Conservation (phyloP, 441 rosid genomes). For the Adansonia gregorii region DNA sequence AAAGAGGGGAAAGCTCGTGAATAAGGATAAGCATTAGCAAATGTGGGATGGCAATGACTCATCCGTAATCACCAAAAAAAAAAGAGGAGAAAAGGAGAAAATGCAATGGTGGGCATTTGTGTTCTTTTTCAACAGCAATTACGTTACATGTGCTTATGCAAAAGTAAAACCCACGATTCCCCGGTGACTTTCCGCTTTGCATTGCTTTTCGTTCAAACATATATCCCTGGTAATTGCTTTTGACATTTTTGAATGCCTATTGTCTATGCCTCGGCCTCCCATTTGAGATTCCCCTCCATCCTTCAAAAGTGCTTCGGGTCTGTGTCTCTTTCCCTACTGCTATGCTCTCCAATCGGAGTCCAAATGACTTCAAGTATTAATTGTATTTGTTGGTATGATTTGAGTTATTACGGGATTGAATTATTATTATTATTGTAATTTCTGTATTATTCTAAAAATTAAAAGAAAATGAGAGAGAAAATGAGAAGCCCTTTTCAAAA, state of each 20-base stretch:
- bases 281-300: neutral
- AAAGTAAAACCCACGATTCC: slow-evolving; percentile 27
- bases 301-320: neutral
- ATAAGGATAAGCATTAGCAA: too few relatives aligned
- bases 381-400: neutral
- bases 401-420: neutral
- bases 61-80: neutral
- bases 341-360: neutral
- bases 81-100: neutral
- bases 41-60: neutral
- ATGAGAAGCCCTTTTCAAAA: too few relatives aligned
- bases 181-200: slow-evolving; percentile 17
- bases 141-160: slow-evolving; percentile 20
- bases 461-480: neutral
- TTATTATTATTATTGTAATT: neutral
- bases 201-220: slow-evolving; percentile 15
- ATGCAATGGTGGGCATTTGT: neutral
- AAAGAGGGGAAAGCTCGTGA: too few relatives aligned
- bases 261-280: too few relatives aligned
- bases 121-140: slow-evolving; percentile 21
- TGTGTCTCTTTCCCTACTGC: neutral
- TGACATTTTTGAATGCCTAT: too few relatives aligned
- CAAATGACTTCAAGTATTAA: neutral
- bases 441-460: neutral
- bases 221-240: neutral